Evolutionary conservation across 495 filamentous ascomycete species (phyloP).

Genomic region (Penicillium silybi): DNA sequence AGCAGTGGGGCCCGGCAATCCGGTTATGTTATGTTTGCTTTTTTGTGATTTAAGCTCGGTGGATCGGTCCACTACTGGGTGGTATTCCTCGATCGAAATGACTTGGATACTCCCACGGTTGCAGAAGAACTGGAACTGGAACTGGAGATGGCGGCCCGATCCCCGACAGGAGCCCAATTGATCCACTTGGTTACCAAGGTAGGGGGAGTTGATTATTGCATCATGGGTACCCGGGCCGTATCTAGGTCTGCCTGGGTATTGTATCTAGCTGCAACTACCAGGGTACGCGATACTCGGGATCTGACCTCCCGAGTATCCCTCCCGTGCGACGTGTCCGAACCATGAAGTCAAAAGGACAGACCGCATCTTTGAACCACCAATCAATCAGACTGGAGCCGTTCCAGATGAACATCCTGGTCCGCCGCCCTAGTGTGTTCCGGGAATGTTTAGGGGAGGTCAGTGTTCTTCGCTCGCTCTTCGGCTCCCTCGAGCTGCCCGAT

Average conservation of each 20-base stretch:
- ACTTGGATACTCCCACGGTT: no score
- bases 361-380: constrained; percentile 20
- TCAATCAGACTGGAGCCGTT: background rate
- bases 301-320: background rate
- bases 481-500: background rate
- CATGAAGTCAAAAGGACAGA: constrained; percentile 15
- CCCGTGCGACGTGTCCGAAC: constrained; percentile 9
- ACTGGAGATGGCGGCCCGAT: background rate
- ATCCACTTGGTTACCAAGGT: background rate
- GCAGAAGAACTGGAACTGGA: background rate
- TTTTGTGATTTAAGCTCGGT: constrained; percentile 18
- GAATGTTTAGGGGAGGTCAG: no score
- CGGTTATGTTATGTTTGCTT: constrained; percentile 18
- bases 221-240: background rate
- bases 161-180: background rate
- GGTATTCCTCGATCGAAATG: no score
- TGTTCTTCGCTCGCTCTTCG: constrained; percentile 2
- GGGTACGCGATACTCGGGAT: background rate
- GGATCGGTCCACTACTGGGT: constrained; percentile 6
- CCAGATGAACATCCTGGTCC: background rate
- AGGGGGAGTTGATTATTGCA: background rate
- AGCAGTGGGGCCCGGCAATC: constrained; percentile 11
- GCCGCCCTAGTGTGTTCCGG: no score
- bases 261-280: no score
- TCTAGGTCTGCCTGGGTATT: no score